Base-by-base conservation (phyloP, 2,329 filamentous ascomycete species). In the Epichloe bromicola region DNA sequence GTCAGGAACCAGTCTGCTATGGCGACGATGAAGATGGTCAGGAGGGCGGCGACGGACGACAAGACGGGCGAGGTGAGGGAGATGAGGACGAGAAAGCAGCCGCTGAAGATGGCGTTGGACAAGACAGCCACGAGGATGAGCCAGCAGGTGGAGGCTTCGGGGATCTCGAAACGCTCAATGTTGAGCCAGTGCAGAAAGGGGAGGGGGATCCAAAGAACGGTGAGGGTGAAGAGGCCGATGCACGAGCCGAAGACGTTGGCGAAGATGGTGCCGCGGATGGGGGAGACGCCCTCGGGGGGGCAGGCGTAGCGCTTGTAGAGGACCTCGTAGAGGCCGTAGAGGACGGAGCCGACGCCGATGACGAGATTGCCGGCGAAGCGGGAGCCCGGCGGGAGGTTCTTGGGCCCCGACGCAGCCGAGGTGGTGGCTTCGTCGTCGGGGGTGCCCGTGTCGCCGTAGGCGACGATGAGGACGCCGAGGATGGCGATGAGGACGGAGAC, bases 291-390 rank as follows among this genome's bases (percentile, higher is more conserved):
- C 58, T 96, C 90, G 0, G 93, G 93, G 11, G 93, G 11, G 93
- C 93, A 98, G 14, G 91, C 91, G 53, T 83, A 82, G 53, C 84
- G 83, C 74, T 98, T 98, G 72, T 98, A 98, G 39, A 98, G 68
- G 5, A 98, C 93, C 67, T 98, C 93, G 68, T 98, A 98, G 46
- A 98, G 82, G 1, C 93, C 93, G 66, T 98, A 98, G 17, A 98
- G 76, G 6, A 98, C 83, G 57, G 86, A 93, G 10, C 93, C 93
- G 23, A 88, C 69, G 37, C 91, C 91, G 60, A 98, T 98, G 60
- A 98, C 79, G 39, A 97, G 70, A 63, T 98, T 98, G 6, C 93
- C 93, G 1, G 91, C 65, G 12, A 90, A 77, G 17, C 89, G 78
- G 57, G 83, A 83, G 43, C 77, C 76, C 0, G 80, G 80, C 26